Percentiles rank a stretch among this genome's conserved stretches.
phyloP scores from a whole-genome alignment of 106 monocot species.

The Iris macrosiphon region DNA sequence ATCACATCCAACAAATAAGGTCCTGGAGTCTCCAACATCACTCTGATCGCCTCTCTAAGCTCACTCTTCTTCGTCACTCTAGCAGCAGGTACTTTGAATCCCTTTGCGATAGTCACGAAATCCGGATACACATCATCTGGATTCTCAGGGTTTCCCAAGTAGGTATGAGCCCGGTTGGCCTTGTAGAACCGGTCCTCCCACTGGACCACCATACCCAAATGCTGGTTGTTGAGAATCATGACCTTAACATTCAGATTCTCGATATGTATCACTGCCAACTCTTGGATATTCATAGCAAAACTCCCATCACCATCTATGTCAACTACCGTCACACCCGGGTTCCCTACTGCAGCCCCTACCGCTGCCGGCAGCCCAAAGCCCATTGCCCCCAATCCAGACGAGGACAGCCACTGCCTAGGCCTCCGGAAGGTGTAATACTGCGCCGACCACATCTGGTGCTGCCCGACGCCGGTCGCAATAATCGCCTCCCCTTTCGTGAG shows the following conservation, averaged over 20 bases:
- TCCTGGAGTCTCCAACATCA: constrained; percentile 83
- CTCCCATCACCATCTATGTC: constrained; percentile 94
- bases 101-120: constrained; percentile 72
- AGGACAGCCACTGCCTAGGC: constrained; percentile 75
- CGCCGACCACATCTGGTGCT: constrained; percentile 97
- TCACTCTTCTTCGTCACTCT: constrained; percentile 63
- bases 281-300: constrained; percentile 90
- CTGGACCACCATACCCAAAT: constrained; percentile 93
- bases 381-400: constrained; percentile 85
- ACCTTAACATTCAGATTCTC: constrained; percentile 84
- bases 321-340: constrained; percentile 63
- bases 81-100: constrained; percentile 66
- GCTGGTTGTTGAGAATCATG: constrained; percentile 88
- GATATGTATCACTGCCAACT: constrained; percentile 64
- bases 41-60: constrained; percentile 53
- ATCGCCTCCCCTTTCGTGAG: constrained; percentile 81
- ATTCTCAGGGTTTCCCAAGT: constrained; percentile 64
- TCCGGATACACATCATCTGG: constrained; percentile 73
- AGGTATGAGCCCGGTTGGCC: constrained; percentile 73
- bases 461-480: constrained; percentile 85
- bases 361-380: constrained; percentile 95
- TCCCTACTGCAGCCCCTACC: constrained; percentile 89
- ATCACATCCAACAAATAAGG: constrained; percentile 83
- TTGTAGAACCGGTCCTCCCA: constrained; percentile 95
- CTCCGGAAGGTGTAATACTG: constrained; percentile 66